Base-by-base conservation (phyloP, 768 basidiomycete species). In the Pisolithus albus region DNA sequence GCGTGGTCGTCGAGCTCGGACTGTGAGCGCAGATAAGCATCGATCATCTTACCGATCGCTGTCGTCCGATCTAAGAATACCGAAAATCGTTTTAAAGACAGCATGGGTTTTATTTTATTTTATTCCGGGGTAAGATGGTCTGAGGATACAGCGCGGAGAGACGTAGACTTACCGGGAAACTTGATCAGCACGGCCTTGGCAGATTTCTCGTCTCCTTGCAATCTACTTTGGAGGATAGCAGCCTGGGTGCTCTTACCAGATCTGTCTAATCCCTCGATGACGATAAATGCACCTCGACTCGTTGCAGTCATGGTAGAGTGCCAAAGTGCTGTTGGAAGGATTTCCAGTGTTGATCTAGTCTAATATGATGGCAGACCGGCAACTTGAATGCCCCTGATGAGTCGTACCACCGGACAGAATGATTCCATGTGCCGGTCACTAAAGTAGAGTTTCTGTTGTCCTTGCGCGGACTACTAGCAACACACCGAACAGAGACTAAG, bases 231-330 rank as follows among this genome's bases (percentile, higher is more conserved):
- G 28, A 96, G 80, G 16, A 72, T 69, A 0, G 77, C 70, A 0
- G 84, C 83, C 63, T 97, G 95, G 0, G 93, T 99, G 30, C 86
- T 88, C 66, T 98, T 98, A 15, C 96, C 96, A 0, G 90, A 92
- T 54, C 88, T 77, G 65, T 98, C 95, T n/a, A 98, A 81, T 13
- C 95, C 96, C 68, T 97, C 94, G 47, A 97, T 76, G 36, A 92
- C 93, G 63, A 97, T 86, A 70, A 98, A 93, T 7, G 86, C 78
- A 0, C 89, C 90, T 15, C 86, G 77, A 23, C 37, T 46, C 26
- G 55, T 30, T 3, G 46, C 32, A 2, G 61, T 8, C 50, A 57
- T 38, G 19, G 48, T 34, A 34, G 43, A n/a, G 43, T 30, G 8
- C 30, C 6, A 15, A 44, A 16, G 3, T 7, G 19, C 19, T 15